These are phyloP conservation scores for Carex arenaria DNA, from an alignment of 202 grass and related monocot genomes.

Conservation along the genomic window DNA sequence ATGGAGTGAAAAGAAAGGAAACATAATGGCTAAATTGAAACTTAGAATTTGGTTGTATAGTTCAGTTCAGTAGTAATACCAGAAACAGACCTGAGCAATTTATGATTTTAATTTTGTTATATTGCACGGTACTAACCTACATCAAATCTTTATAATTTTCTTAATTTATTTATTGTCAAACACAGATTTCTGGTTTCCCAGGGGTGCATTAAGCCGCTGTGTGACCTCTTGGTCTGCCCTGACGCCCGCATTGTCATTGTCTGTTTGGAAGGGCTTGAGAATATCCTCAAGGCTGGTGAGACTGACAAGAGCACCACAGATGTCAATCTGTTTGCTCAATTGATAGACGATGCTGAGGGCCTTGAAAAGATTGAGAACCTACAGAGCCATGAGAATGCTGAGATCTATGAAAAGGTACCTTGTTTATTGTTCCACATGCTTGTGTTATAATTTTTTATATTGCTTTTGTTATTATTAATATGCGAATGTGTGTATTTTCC, in stretches of 20 bases:
- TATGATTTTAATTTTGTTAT: background rate
- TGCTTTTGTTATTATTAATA: background rate
- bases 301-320: constrained; percentile 65
- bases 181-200: constrained; percentile 73
- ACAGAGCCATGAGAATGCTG: constrained; percentile 95
- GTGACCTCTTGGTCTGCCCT: constrained; percentile 84
- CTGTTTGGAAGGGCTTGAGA: constrained; percentile 97
- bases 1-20: background rate
- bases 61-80: background rate
- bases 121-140: background rate
- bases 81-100: background rate
- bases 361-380: constrained; percentile 99
- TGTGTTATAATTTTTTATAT: background rate
- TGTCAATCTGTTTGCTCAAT: constrained; percentile 68
- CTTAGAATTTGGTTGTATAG: background rate
- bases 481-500: background rate
- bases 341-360: constrained; percentile 96
- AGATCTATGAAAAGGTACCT: constrained; percentile 65
- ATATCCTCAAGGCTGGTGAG: constrained; percentile 87
- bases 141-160: background rate
- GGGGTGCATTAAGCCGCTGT: constrained; percentile 93
- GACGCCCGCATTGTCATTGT: constrained; percentile 92
- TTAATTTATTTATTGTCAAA: background rate
- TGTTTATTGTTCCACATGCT: background rate
- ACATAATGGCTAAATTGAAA: background rate